A percentile compares a stretch with the other conserved stretches of the same genome.
These are phyloP conservation scores for Chrysoporthe austroafricana DNA, from an alignment of 2,329 filamentous ascomycete genomes.

Conservation along the genomic window DNA sequence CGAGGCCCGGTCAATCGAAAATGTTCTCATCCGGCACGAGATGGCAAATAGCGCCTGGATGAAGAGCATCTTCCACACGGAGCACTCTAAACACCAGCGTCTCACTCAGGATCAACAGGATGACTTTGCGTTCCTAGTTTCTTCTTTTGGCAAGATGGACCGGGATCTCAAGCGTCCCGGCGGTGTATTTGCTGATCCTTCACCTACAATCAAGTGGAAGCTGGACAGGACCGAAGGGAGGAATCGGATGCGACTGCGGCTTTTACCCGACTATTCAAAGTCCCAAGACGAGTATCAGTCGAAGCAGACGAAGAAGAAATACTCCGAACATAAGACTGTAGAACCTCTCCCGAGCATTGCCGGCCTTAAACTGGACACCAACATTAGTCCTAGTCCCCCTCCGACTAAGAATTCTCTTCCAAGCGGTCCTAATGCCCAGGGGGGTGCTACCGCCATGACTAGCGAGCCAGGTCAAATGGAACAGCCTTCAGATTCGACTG, in stretches of 20 bases:
- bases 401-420: conserved; percentile 17
- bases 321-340: conserved; percentile 32
- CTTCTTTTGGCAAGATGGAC: conserved; percentile 78
- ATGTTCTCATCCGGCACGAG: conserved; percentile 79
- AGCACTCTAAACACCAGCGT: conserved; percentile 89
- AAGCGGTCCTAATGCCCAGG: conserved; percentile 24
- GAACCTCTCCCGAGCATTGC: conserved; percentile 30
- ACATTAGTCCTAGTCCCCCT: conserved; percentile 34
- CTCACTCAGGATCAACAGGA: conserved; percentile 92
- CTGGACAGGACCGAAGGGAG: conserved; percentile 94
- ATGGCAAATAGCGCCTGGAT: conserved; percentile 89
- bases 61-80: conserved; percentile 91
- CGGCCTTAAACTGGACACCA: conserved; percentile 31
- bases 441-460: conserved; percentile 27
- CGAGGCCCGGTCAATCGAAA: conserved; percentile 70
- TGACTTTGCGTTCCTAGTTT: conserved; percentile 76
- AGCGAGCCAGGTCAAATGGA: conserved; percentile 34
- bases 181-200: conserved; percentile 72
- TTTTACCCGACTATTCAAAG: conserved; percentile 75
- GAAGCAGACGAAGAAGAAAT: conserved; percentile 53
- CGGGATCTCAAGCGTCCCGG: conserved; percentile 78
- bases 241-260: conserved; percentile 89
- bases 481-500: conserved; percentile 35
- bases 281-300: conserved; percentile 79
- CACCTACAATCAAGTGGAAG: conserved; percentile 74